Evolutionary conservation across 345 rosid genomes (phyloP), one percentile per base, ranked within the genome.

Genomic region (Citrus glauca): DNA sequence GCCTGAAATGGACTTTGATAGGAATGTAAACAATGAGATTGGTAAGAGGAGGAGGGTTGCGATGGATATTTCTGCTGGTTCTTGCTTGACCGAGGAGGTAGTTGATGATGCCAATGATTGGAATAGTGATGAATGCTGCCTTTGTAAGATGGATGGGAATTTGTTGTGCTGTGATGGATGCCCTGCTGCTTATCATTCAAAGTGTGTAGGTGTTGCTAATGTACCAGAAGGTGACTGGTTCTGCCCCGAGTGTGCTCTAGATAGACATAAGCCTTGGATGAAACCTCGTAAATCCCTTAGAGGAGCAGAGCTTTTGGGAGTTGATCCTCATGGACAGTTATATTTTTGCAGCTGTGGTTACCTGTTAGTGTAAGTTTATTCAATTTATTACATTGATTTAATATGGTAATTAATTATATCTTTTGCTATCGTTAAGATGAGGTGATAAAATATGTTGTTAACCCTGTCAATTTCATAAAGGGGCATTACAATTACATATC

Each of bases 131-230:
- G 97, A 96, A 80, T 96, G 98, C 82, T 88, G 89, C 84, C 89
- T 96, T 76, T 96, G 99, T 78, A 96, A 92, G 89, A 96, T 96
- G 99, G 97, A 96, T 78, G 98, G 99, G 73, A 92, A 60, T 75
- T 85, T 96, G 84, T 89, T 96, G 77, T 96, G 98, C 82, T 96
- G 99, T 81, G 99, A 96, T 86, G 99, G 99, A 69, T 94, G 99
- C 83, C 99, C 99, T 72, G 98, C 99, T 85, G 99, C 99, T 13
- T 96, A 90, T 85, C 99, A 96, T 87, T 90, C 99, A 73, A 96
- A 90, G 86, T 96, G 99, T 72, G 93, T 92, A 1, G 99, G 97
- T 79, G 88, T 96, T 83, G 93, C 85, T 71, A 86, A 75, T 83
- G 90, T 96, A 90, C 97, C 97, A 64, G 97, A 92, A 84, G 97